phyloP scores from a whole-genome alignment of 495 filamentous ascomycete genomes.

The Xanthoparmelia taractica region DNA sequence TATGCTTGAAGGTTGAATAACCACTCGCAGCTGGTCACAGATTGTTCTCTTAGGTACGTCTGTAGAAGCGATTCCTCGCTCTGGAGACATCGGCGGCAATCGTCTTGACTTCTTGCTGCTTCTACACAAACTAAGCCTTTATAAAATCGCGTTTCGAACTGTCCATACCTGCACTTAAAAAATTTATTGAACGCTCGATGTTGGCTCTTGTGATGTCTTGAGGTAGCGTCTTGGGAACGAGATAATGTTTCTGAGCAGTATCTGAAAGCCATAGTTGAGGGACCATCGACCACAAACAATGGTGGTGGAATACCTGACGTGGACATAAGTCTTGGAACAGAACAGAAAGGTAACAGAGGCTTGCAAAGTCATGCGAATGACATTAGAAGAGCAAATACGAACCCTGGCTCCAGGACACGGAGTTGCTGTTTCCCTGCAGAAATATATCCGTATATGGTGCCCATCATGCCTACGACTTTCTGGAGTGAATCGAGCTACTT shows the following conservation, averaged over 20 bases:
- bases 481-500: not conserved
- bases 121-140: not conserved
- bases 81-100: not conserved
- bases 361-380: not conserved
- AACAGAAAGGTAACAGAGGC: not conserved
- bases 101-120: not conserved
- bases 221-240: too few relatives aligned
- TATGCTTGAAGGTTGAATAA: not conserved
- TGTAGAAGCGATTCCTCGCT: not conserved
- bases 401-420: not conserved
- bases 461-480: not conserved
- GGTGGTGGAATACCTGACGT: too few relatives aligned
- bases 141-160: not conserved
- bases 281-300: too few relatives aligned
- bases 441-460: not conserved
- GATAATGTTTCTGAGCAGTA: too few relatives aligned
- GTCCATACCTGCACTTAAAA: not conserved
- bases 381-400: not conserved
- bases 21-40: slow-evolving; percentile 2
- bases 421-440: not conserved
- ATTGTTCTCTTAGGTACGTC: not conserved
- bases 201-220: too few relatives aligned
- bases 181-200: not conserved
- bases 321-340: not conserved
- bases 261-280: too few relatives aligned